Percentiles rank a stretch among this genome's conserved stretches.
Evolutionary conservation across 768 basidiomycete species (phyloP).

Genomic region (Boletus barrowsii): DNA sequence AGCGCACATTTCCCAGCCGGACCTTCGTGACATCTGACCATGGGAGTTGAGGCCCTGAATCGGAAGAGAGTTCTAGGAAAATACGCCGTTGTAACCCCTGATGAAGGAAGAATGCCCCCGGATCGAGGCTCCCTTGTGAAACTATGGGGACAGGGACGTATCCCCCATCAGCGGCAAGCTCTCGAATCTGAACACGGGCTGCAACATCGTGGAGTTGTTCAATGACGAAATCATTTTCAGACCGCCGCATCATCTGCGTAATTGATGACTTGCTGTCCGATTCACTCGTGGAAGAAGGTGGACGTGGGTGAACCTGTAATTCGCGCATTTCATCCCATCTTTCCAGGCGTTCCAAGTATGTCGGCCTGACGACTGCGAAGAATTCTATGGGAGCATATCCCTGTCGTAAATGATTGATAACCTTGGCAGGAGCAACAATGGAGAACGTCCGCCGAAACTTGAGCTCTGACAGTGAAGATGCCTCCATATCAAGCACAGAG

Average conservation of each 20-base stretch:
- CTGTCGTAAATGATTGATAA: conserved; percentile 65
- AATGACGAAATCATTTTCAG: conserved; percentile 87
- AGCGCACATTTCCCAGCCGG: conserved; percentile 77
- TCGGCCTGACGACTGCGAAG: conserved; percentile 77
- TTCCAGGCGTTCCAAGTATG: conserved; percentile 85
- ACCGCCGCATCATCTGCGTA: conserved; percentile 79
- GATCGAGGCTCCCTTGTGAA: conserved; percentile 69
- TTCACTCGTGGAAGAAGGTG: conserved; percentile 30
- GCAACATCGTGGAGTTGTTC: conserved; percentile 91
- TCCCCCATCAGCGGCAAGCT: conserved; percentile 80
- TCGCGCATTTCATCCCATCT: conserved; percentile 94
- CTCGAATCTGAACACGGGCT: conserved; percentile 80
- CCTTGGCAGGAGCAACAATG: conserved; percentile 70
- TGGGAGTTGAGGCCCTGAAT: conserved; percentile 85
- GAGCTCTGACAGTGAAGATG: conserved; percentile 69
- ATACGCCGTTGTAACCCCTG: conserved; percentile 92
- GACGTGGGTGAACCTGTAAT: conserved; percentile 47
- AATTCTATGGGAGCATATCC: conserved; percentile 88
- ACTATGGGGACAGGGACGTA: conserved; percentile 84
- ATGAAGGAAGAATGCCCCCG: conserved; percentile 83
- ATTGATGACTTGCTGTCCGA: conserved; percentile 40
- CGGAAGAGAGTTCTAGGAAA: conserved; percentile 71
- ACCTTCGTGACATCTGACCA: conserved; percentile 81
- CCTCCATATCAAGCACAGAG: conserved; percentile 67
- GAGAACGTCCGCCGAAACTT: conserved; percentile 83